phyloP scores from a whole-genome alignment of 495 filamentous ascomycete species.

The Penicillium manginii region DNA sequence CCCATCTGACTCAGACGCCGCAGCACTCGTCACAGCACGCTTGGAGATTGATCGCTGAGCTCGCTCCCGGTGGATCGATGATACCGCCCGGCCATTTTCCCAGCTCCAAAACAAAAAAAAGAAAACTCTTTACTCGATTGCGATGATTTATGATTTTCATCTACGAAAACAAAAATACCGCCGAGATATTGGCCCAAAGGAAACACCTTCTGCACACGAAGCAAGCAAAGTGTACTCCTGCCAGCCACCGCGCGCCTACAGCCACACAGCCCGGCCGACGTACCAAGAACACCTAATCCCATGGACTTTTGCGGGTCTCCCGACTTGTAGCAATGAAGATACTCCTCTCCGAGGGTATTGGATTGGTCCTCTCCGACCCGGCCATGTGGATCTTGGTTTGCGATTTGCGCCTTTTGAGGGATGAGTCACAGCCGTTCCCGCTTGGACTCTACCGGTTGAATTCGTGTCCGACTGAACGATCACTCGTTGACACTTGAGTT shows the following conservation, averaged over 20 bases:
- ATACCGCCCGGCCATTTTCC: not conserved
- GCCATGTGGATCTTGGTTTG: constrained; percentile 40
- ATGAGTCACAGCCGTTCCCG: constrained; percentile 27
- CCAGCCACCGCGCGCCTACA: constrained; percentile 24
- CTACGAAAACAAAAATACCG: constrained; percentile 16
- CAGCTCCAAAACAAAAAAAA: constrained; percentile 11
- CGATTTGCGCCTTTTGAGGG: constrained; percentile 23
- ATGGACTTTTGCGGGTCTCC: constrained; percentile 37
- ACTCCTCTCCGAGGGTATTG: constrained; percentile 25
- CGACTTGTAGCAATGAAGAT: constrained; percentile 58
- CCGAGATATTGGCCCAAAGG: constrained; percentile 14
- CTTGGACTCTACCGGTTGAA: constrained; percentile 35
- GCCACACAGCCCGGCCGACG: constrained; percentile 11
- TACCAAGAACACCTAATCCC: constrained; percentile 35
- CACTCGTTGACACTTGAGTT: constrained; percentile 46
- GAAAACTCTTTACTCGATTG: constrained; percentile 16
- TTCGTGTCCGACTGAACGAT: constrained; percentile 36
- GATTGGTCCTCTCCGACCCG: constrained; percentile 51
- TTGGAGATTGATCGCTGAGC: constrained; percentile 30
- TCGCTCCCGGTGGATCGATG: not conserved
- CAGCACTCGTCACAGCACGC: constrained; percentile 24
- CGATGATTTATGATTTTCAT: constrained; percentile 23
- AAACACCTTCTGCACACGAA: not conserved
- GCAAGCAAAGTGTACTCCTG: constrained; percentile 11
- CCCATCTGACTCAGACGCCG: constrained; percentile 18